phyloP scores from a whole-genome alignment of 176 grass and related monocot genomes.

The Saccharum officinarum region DNA sequence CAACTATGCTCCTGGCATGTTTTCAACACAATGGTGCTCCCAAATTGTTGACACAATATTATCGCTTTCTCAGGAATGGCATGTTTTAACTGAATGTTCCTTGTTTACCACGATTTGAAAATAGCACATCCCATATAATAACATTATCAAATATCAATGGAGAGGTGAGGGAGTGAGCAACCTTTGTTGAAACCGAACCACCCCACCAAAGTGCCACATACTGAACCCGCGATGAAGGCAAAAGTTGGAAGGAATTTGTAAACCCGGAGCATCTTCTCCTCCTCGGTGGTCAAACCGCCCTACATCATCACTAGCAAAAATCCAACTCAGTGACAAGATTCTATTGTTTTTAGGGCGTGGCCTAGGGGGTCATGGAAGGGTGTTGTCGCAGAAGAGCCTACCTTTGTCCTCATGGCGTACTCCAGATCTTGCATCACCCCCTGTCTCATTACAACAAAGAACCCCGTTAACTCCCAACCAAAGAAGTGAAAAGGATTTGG shows the following conservation, averaged over 20 bases:
- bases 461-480: too few species aligned
- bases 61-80: background rate
- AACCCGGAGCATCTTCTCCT: background rate
- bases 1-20: too few species aligned
- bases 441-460: too few species aligned
- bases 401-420: too few species aligned
- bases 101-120: background rate
- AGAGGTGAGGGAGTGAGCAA: background rate
- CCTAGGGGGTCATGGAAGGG: too few species aligned
- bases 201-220: background rate
- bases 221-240: background rate
- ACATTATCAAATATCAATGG: background rate
- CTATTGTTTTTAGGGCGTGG: too few species aligned
- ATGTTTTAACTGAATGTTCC: background rate
- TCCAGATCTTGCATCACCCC: too few species aligned
- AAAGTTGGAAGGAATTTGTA: background rate
- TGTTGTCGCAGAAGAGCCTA: too few species aligned
- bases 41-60: background rate
- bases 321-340: background rate
- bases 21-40: too few species aligned
- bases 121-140: background rate
- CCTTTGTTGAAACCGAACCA: background rate
- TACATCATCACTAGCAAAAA: background rate
- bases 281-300: background rate
- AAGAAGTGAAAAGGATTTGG: too few species aligned